Evolutionary conservation across 768 basidiomycete genomes (phyloP).

Genomic region (Phaeotremella fagi): DNA sequence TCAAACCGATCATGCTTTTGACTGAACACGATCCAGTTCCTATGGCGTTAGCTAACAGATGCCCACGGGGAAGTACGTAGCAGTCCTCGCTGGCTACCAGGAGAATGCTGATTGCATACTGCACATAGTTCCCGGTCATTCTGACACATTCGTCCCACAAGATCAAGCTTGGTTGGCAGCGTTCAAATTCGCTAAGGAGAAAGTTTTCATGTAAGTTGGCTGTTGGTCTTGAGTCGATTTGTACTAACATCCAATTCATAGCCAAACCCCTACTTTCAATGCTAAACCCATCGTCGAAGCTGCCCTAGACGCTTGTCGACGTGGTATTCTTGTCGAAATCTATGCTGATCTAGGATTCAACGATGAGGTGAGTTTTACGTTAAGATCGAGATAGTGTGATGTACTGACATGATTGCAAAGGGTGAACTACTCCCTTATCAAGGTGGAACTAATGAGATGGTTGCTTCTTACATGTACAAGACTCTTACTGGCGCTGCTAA

Average conservation of each 20-base stretch:
- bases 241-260: conserved; percentile 17
- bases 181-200: conserved; percentile 57
- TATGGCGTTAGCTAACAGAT: conserved; percentile 61
- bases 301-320: conserved; percentile 57
- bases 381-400: background rate
- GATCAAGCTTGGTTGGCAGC: conserved; percentile 62
- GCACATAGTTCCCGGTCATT: conserved; percentile 49
- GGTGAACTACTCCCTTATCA: conserved; percentile 60
- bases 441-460: conserved; percentile 65
- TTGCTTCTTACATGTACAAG: conserved; percentile 57
- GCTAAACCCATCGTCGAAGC: conserved; percentile 59
- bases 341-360: conserved; percentile 58
- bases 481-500: conserved; percentile 51
- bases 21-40: conserved; percentile 55
- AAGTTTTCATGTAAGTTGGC: conserved; percentile 57
- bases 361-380: conserved; percentile 46
- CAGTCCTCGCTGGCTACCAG: conserved; percentile 4
- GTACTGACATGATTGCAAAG: conserved; percentile 4
- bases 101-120: background rate
- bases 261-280: conserved; percentile 66
- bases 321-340: conserved; percentile 58
- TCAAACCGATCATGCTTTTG: conserved; percentile 22
- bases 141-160: conserved; percentile 55
- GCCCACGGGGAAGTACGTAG: conserved; percentile 54
- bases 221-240: background rate